Evolutionary conservation across 1,284 basidiomycete species (phyloP).

Genomic region (Ceratobasidium papillatum): DNA sequence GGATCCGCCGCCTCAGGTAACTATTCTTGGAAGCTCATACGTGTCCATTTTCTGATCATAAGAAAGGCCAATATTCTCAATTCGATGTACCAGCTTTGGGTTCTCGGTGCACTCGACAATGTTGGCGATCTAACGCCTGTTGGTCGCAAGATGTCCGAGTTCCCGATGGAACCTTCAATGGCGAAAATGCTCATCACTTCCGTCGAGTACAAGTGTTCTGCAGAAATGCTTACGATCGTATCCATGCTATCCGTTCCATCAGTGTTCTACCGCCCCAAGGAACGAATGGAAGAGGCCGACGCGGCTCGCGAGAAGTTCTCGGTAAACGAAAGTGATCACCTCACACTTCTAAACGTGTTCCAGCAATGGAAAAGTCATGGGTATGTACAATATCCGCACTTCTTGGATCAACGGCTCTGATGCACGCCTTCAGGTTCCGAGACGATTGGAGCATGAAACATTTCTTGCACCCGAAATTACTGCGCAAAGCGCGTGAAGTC

Average conservation of each 20-base stretch:
- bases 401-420: conserved; percentile 18
- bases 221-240: conserved; percentile 97
- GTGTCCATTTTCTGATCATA: conserved; percentile 19
- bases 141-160: conserved; percentile 97
- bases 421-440: conserved; percentile 65
- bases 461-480: conserved; percentile 95
- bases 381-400: conserved; percentile 56
- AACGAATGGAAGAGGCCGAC: conserved; percentile 95
- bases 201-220: conserved; percentile 91
- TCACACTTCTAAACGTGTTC: conserved; percentile 96
- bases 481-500: conserved; percentile 97
- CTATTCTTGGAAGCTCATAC: conserved; percentile 7
- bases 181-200: conserved; percentile 98
- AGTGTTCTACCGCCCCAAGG: conserved; percentile 95
- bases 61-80: conserved; percentile 89
- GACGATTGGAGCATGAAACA: conserved; percentile 96
- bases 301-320: conserved; percentile 98
- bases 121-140: conserved; percentile 93
- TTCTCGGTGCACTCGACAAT: conserved; percentile 96
- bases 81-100: conserved; percentile 99
- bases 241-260: conserved; percentile 98
- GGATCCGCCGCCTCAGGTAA: conserved; percentile 82
- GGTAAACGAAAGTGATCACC: conserved; percentile 96
- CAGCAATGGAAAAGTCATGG: conserved; percentile 97
- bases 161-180: conserved; percentile 97